Evolutionary conservation across 768 basidiomycete species (phyloP).

Genomic region (Psilocybe azurescens): DNA sequence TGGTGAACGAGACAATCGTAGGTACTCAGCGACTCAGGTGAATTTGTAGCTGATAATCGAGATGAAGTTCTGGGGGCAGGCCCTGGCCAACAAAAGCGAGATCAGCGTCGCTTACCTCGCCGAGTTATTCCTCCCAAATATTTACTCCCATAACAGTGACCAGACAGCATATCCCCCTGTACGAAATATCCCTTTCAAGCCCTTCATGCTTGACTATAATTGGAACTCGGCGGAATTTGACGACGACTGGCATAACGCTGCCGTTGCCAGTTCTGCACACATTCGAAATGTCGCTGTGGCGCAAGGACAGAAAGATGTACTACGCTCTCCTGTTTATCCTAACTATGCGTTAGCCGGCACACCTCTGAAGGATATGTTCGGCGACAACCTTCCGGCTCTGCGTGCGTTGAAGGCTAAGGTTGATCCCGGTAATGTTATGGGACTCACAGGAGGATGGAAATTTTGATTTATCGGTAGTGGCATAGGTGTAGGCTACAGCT

Average conservation of each 20-base stretch:
- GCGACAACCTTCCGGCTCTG: slow-evolving; percentile 48
- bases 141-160: slow-evolving; percentile 41
- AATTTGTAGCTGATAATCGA: background rate
- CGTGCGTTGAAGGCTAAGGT: slow-evolving; percentile 43
- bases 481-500: too few species aligned
- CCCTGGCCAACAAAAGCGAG: slow-evolving; percentile 23
- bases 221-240: slow-evolving; percentile 27
- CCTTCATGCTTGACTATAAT: slow-evolving; percentile 31
- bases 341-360: slow-evolving; percentile 66
- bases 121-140: slow-evolving; percentile 47
- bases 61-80: slow-evolving; percentile 34
- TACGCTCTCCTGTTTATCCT: slow-evolving; percentile 22
- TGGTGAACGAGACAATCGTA: slow-evolving; percentile 45
- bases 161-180: slow-evolving; percentile 51
- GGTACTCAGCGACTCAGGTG: background rate
- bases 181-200: slow-evolving; percentile 27
- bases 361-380: slow-evolving; percentile 55
- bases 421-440: slow-evolving; percentile 68
- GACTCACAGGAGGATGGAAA: slow-evolving; percentile 69
- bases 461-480: slow-evolving; percentile 27
- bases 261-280: slow-evolving; percentile 36
- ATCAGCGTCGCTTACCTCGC: slow-evolving; percentile 42
- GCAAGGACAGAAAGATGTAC: slow-evolving; percentile 43
- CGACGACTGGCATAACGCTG: slow-evolving; percentile 36
- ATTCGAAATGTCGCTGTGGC: slow-evolving; percentile 38